These are phyloP conservation scores for Phaseolus coccineus DNA, from an alignment of 331 rosid genomes.

Conservation along the genomic window DNA sequence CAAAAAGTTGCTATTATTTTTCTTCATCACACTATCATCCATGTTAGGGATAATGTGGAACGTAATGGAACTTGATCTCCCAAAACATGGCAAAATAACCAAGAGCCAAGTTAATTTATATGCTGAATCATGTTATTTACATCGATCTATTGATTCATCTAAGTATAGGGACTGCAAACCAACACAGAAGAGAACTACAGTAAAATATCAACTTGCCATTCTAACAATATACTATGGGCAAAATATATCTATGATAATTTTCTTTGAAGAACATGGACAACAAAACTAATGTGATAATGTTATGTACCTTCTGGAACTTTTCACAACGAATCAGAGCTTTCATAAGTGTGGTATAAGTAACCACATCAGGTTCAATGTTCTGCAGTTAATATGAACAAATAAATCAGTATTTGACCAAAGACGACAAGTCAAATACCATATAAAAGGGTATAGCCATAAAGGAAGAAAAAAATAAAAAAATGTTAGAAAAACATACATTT, in stretches of 20 bases:
- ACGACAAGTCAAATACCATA: background rate
- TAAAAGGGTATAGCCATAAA: background rate
- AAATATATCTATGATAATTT: conserved; percentile 26
- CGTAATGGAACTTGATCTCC: background rate
- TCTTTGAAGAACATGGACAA: conserved; percentile 3
- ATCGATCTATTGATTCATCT: conserved; percentile 16
- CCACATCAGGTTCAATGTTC: conserved; percentile 89
- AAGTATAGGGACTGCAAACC: conserved; percentile 17
- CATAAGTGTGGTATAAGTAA: conserved; percentile 96
- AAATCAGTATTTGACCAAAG: conserved; percentile 30
- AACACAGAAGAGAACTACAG: background rate
- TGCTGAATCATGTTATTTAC: background rate
- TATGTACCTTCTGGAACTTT: conserved; percentile 75
- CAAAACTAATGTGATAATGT: background rate
- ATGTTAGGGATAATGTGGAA: conserved; percentile 19
- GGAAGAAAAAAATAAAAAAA: background rate
- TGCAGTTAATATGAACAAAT: conserved; percentile 59
- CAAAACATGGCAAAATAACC: background rate
- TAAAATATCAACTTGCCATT: background rate
- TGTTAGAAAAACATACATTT: conserved; percentile 56
- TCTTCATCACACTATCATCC: background rate
- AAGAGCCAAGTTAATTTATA: conserved; percentile 15
- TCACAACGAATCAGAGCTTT: conserved; percentile 89
- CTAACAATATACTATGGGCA: background rate
- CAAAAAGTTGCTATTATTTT: conserved; percentile 22